phyloP scores from a whole-genome alignment of 345 rosid species.

The Limnanthes douglasii region DNA sequence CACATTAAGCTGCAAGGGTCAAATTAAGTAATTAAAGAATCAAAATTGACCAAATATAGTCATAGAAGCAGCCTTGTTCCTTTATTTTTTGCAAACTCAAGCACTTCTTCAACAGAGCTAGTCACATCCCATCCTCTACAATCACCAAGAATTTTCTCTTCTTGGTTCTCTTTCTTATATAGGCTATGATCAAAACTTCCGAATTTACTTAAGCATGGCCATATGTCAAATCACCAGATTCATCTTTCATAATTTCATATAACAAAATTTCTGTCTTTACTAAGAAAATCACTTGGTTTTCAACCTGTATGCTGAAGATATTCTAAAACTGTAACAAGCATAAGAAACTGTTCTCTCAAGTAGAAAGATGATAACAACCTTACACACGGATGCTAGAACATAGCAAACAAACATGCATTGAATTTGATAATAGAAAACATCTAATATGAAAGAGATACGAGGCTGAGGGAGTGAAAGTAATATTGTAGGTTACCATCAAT shows the following conservation, averaged over 20 bases:
- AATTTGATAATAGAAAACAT: no score
- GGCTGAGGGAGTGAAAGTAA: background rate
- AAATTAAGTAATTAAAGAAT: background rate
- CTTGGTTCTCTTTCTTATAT: no score
- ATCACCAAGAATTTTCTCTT: background rate
- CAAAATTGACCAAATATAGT: background rate
- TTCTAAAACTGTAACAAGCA: no score
- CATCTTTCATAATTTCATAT: no score
- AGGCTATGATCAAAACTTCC: background rate
- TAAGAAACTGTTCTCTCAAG: no score
- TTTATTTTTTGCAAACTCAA: background rate
- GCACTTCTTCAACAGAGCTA: background rate
- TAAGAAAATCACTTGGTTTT: no score
- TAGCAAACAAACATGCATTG: no score
- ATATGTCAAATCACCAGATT: background rate
- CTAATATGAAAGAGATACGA: no score
- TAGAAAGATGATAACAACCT: no score
- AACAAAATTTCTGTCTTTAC: no score
- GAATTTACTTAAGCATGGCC: background rate
- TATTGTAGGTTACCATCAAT: constrained; percentile 60
- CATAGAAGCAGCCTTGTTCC: background rate
- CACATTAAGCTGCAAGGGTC: background rate
- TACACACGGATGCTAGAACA: no score
- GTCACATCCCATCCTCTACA: background rate
- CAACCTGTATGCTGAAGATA: no score